Evolutionary conservation across 306 rosid genomes (phyloP).

Genomic region (Ochetophila trinervis): DNA sequence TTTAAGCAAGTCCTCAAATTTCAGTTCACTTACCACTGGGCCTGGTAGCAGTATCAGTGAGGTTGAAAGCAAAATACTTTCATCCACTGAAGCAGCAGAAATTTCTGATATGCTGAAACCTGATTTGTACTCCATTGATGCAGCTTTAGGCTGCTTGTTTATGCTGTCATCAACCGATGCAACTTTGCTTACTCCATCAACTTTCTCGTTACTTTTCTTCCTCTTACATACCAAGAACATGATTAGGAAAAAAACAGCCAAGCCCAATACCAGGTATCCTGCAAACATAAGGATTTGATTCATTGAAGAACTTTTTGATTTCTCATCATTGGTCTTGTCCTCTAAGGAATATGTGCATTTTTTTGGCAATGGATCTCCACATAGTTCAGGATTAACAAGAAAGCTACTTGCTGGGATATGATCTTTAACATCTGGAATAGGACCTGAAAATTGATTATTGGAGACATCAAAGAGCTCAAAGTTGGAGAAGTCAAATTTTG

Average conservation of each 20-base stretch:
- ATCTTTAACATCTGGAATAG: slow-evolving; percentile 39
- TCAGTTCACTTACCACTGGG: slow-evolving; percentile 45
- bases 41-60: slow-evolving; percentile 62
- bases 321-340: not conserved
- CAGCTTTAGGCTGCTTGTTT: slow-evolving; percentile 22
- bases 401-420: slow-evolving; percentile 44
- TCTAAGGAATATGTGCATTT: slow-evolving; percentile 28
- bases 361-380: slow-evolving; percentile 51
- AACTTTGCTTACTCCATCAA: slow-evolving; percentile 30
- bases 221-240: slow-evolving; percentile 37
- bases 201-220: slow-evolving; percentile 39
- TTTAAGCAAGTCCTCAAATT: slow-evolving; percentile 64
- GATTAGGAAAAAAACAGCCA: slow-evolving; percentile 26
- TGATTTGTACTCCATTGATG: slow-evolving; percentile 44
- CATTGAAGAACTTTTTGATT: slow-evolving; percentile 37
- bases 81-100: slow-evolving; percentile 45
- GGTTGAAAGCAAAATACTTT: slow-evolving; percentile 48
- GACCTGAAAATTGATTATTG: slow-evolving; percentile 49
- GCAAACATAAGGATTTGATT: slow-evolving; percentile 47
- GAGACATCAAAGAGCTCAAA: slow-evolving; percentile 52
- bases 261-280: slow-evolving; percentile 59
- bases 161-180: slow-evolving; percentile 25
- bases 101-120: slow-evolving; percentile 43
- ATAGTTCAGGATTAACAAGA: slow-evolving; percentile 57
- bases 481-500: slow-evolving; percentile 52